phyloP scores from a whole-genome alignment of 2,329 filamentous ascomycete genomes.

The Talaromyces sp. region DNA sequence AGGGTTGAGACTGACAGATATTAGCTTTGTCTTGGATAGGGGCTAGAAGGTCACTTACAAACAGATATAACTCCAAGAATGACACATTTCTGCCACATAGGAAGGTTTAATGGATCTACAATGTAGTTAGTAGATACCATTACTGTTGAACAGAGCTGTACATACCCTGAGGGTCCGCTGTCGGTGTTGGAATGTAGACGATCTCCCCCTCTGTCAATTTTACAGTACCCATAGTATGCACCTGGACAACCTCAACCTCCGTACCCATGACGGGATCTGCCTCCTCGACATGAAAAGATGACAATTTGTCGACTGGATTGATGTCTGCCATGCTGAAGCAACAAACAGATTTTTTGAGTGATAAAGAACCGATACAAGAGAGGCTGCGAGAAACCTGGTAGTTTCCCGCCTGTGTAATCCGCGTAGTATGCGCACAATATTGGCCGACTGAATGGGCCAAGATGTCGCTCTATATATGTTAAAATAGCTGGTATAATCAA shows the following conservation, averaged over 20 bases:
- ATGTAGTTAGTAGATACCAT: neutral
- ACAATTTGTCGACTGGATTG: conserved; percentile 15
- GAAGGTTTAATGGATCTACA: conserved; percentile 31
- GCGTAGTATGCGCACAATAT: neutral
- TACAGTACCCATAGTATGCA: conserved; percentile 26
- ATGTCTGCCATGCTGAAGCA: conserved; percentile 19
- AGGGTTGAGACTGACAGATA: conserved; percentile 39
- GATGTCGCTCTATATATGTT: conserved; percentile 9
- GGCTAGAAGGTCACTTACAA: conserved; percentile 21
- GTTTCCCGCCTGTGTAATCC: conserved; percentile 10
- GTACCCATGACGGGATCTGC: conserved; percentile 18
- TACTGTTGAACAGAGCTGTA: neutral
- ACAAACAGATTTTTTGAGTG: neutral
- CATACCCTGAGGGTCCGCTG: conserved; percentile 31
- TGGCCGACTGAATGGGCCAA: neutral
- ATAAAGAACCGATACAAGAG: neutral
- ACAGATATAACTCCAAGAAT: conserved; percentile 29
- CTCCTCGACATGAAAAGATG: conserved; percentile 22
- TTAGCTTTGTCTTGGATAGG: neutral
- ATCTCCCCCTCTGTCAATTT: conserved; percentile 32
- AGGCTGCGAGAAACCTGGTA: conserved; percentile 14
- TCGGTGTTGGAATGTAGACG: conserved; percentile 36
- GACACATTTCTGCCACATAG: conserved; percentile 27
- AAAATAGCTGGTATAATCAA: neutral
- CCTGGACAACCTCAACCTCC: neutral